Base-by-base conservation (phyloP, 345 rosid genomes). In the Salix arbutifolia region DNA sequence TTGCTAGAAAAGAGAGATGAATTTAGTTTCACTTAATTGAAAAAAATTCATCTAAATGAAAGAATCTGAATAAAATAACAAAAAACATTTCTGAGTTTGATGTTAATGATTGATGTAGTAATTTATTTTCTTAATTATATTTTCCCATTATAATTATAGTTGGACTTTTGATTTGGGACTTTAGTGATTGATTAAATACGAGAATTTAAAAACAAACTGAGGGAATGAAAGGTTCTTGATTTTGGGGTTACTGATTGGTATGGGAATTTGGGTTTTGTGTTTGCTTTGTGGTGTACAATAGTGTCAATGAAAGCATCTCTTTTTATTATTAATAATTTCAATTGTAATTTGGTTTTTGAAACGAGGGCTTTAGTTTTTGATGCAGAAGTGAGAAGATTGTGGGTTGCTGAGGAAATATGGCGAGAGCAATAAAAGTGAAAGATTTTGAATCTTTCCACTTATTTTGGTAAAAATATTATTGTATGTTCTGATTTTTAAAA, bases 331-430 rank as follows among this genome's bases (percentile, higher is more conserved):
- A 7, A 3, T 21, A 8, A 4, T 8, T 64, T 4, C 30, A 13
- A 16, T 17, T 17, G 3, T 65, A 18, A 18, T 65, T 65, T 65
- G 5, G 14, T 58, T 58, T 58, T 65, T 65, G 68, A 65, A 65
- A 28, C 21, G 37, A 17, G 68, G 25, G 68, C 68, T 13, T 65
- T 65, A 65, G 68, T 65, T 3, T 65, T 65, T 65, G 68, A 33
- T 65, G 68, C 68, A 65, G 68, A 65, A 17, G 35, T 31, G 68
- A 30, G 68, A 65, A 65, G 68, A 33, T 65, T 26, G 68, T 65
- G 31, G 68, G 38, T 65, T 65, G 68, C 68, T 65, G 68, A 65
- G 31, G 68, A 65, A 64, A 16, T 65, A 30, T 31, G 68, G n/a
- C 7, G 38, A 65, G 68, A 65, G 68, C 65, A 19, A 60, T n/a